Evolutionary conservation across 2,329 filamentous ascomycete species (phyloP), one percentile per base, ranked within the genome.

Genomic region (Pseudogymnoascus sp.): DNA sequence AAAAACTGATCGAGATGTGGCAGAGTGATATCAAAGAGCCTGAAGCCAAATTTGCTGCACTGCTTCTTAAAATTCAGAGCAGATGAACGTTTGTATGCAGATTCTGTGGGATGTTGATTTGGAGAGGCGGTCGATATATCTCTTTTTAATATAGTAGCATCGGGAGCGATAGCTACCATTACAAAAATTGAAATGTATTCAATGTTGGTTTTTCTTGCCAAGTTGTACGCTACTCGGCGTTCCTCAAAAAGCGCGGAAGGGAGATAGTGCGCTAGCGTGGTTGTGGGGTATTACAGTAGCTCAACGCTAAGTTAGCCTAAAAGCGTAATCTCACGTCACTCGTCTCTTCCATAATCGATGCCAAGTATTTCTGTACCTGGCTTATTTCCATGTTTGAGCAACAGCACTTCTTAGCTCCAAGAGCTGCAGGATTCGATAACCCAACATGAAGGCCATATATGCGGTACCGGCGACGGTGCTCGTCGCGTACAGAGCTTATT

Each of bases 401-500:
- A 5, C 50, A 56, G 33, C 28, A 56, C 50, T 56, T 56, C 50
- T 56, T 56, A 56, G 50, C 50, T 56, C 50, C 50, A 56, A 56
- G 50, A 56, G 50, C 50, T 56, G 50, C 33, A 33, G 50, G 33
- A 56, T 12, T 33, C 50, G 7, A 1, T 5, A 60, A 40, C 18
- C 59, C 6, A 60, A 38, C 14, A 87, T 88, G 85, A 84, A 81
- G 72, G 75, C 79, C 60, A 75, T 80, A 60, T 79, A 85, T 69
- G 84, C 85, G 11, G 75, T 80, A 12, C 84, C 85, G 56, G 80
- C 80, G 53, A 88, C 82, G 14, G 69, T 82, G 65, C 80, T 79
- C 64, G 81, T 92, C 68, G 78, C 88, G 63, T 84, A 84, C 69
- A 83, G 89, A 65, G 88, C 90, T 35, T 84, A 84, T 76, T 85